Evolutionary conservation across 192 early-diverging fungal species (phyloP), one percentile per base, ranked within the genome.

Genomic region (Entrophospora sp.): DNA sequence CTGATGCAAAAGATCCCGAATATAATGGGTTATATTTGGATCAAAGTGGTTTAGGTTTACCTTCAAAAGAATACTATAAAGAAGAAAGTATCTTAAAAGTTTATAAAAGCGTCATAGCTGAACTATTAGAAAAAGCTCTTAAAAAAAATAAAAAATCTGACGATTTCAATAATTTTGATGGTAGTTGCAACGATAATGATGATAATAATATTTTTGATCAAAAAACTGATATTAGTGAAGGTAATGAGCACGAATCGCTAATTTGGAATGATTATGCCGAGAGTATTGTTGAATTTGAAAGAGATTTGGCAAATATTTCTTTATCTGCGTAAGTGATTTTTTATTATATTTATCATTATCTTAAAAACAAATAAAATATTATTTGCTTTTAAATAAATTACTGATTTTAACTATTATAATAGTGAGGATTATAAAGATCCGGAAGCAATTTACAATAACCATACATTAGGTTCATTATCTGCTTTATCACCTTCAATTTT

Each of bases 21-120:
- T 14, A 48, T 3, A 83, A 82, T 60, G 69, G 76, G 1, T 69
- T 89, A 36, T 36, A 38, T 12, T 30, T 90, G 18, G 44, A 22
- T 3, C 83, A 87, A 67, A 61, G 34, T 28, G 83, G 79, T 2
- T 70, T 87, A n/a, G 77, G 70, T 30, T 49, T 87, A 34, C 85
- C 87, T n/a, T 80, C 83, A 25, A 87, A 80, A 34, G 79, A 87
- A 38, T 87, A 87, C 45, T 89, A 89, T 69, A 46, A 74, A 16
- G 74, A 87, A 7, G 38, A 70, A 7, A 69, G 79, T 2, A 72
- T 76, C 8, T 13, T 85, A 12, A 46, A 25, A 22, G 43, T 71
- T 14, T 86, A 83, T 42, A 53, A 75, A 61, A 51, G 40, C 13
- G 71, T 71, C 10, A 45, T 87, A 31, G 46, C 66, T 10, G 72